phyloP scores from a whole-genome alignment of 331 rosid genomes.

The Phaseolus coccineus region DNA sequence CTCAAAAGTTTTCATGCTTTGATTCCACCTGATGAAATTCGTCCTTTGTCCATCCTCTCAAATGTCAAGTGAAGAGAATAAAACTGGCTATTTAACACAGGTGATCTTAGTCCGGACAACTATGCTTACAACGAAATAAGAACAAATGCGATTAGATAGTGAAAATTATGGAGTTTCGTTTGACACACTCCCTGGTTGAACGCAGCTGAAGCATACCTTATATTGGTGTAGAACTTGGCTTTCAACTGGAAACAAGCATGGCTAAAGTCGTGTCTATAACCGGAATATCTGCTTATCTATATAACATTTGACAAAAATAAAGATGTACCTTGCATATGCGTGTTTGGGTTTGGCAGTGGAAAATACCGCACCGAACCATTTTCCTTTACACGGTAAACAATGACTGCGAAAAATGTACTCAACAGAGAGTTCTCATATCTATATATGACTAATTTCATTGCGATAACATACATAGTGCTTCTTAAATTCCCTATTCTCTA shows the following conservation, averaged over 20 bases:
- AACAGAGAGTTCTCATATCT: background rate
- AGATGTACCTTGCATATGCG: background rate
- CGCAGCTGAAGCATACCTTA: too few species aligned
- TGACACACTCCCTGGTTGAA: too few species aligned
- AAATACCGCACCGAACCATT: background rate
- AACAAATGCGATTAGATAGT: background rate
- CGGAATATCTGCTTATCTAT: constrained; percentile 1
- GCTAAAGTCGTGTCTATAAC: background rate
- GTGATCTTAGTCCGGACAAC: background rate
- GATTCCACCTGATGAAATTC: background rate
- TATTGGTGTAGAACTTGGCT: too few species aligned
- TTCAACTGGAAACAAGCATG: too few species aligned
- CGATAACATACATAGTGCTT: constrained; percentile 28
- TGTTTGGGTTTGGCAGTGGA: background rate
- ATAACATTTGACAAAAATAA: constrained; percentile 20
- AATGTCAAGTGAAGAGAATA: too few species aligned
- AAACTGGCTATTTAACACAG: background rate
- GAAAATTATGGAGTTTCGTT: background rate
- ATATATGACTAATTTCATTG: constrained; percentile 3
- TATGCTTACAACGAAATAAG: background rate
- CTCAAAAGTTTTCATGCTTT: background rate
- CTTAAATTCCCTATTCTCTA: constrained; percentile 32
- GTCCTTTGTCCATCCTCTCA: too few species aligned
- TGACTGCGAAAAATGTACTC: background rate
- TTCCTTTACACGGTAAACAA: constrained; percentile 6